Base-by-base conservation (phyloP, 495 filamentous ascomycete genomes). In the Neurospora sp. region DNA sequence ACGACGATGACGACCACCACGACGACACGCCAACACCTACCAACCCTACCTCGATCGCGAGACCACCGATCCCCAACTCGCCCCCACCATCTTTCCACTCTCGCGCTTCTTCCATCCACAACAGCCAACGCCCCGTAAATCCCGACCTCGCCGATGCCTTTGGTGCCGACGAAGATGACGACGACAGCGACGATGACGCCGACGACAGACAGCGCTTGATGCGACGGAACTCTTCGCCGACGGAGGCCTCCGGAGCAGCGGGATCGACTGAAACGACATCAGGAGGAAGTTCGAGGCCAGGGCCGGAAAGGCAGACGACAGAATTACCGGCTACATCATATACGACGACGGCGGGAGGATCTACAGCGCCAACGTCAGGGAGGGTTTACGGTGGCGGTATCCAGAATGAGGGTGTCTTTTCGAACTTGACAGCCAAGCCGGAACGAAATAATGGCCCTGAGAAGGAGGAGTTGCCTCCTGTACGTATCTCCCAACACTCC, bases 81-180 rank as follows among this genome's bases (percentile, higher is more conserved):
- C 94, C 96, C 60, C 95, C 96, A 23, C 96, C 96, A 27, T 98
- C 96, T 11, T 99, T 98, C 81, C 93, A 88, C 78, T 98, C 95
- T 49, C 89, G 92, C 72, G 89, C 90, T 1, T 93, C 93, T 2
- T 97, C 94, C 8, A 88, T 89, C 40, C 87, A 69, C 40, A 89
- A 71, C 85, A 87, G 49, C 86, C 86, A 77, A 85, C 88, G 62
- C 76, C 70, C 31, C 0, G 90, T 93, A 35, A 91, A 96, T 75
- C 85, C 91, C 75, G 92, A 91, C 5, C 86, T 98, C 46, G 93
- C 91, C 72, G 96, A 98, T 81, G 93, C 96, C 2, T 99, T 99
- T 80, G 95, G 92, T 78, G 88, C 88, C 74, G 90, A 91, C 77
- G 91, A 82, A 42, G 90, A 91, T 77, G 91, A 82, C 44, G 92